Evolutionary conservation across 805 yeast species (phyloP).

Genomic region (Hanseniaspora meyeri): DNA sequence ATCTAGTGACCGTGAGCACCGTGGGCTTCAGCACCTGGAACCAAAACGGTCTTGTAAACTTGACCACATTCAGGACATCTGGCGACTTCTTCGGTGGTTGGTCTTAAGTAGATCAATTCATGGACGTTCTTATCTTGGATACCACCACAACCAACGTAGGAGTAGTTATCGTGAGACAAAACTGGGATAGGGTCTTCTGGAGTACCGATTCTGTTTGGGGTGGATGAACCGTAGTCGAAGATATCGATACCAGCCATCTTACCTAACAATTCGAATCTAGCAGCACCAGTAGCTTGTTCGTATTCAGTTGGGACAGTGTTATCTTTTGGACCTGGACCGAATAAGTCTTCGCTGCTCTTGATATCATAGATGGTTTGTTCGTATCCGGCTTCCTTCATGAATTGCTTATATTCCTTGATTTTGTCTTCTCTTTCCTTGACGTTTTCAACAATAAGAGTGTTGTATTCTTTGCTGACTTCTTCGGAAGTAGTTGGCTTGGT

Average conservation of each 20-base stretch:
- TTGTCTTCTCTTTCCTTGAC: conserved; percentile 7
- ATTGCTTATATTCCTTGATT: conserved; percentile 8
- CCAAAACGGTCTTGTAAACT: conserved; percentile 75
- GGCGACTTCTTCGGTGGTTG: conserved; percentile 65
- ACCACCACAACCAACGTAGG: conserved; percentile 97
- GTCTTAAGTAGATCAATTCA: conserved; percentile 82
- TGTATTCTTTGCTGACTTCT: not conserved
- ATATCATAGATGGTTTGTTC: conserved; percentile 6
- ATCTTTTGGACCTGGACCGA: conserved; percentile 81
- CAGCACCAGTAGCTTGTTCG: conserved; percentile 97
- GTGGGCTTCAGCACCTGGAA: conserved; percentile 53
- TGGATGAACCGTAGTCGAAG: conserved; percentile 79
- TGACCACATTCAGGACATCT: conserved; percentile 99
- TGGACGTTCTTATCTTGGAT: conserved; percentile 79
- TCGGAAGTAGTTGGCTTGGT: conserved; percentile 1
- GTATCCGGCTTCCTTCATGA: conserved; percentile 9
- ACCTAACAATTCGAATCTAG: conserved; percentile 88
- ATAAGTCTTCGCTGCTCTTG: conserved; percentile 30
- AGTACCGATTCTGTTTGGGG: conserved; percentile 81
- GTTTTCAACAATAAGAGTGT: not conserved
- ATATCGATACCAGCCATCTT: conserved; percentile 91
- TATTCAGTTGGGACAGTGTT: conserved; percentile 84
- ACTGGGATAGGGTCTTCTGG: conserved; percentile 77
- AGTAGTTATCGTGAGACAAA: conserved; percentile 81
- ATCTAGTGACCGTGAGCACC: conserved; percentile 32